Percentiles rank a stretch among this genome's conserved stretches.
phyloP scores from a whole-genome alignment of 768 basidiomycete species.

The Pleurotus pulmonarius region DNA sequence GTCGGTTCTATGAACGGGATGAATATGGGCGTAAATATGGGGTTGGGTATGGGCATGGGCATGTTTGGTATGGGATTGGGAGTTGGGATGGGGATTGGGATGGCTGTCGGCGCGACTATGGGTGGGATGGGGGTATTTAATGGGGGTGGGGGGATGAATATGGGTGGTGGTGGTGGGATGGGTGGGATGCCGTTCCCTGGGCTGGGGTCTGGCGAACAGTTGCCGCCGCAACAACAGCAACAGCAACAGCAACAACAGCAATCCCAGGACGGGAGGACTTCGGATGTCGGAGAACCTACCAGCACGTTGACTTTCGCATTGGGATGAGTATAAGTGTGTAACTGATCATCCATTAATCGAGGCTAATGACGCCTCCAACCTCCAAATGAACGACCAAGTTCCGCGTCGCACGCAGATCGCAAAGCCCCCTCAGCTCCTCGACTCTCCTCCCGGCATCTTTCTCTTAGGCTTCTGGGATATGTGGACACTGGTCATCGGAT shows the following conservation, averaged over 20 bases:
- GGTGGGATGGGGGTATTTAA: background rate
- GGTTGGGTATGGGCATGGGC: conserved; percentile 2
- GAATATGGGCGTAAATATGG: conserved; percentile 1
- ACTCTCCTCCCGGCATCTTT: too few species aligned
- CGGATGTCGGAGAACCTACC: background rate
- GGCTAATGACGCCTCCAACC: too few species aligned
- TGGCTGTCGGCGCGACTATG: background rate
- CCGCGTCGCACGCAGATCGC: too few species aligned
- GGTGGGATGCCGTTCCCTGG: background rate
- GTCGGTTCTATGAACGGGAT: background rate
- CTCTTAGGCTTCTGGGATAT: too few species aligned
- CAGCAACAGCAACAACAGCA: conserved; percentile 1
- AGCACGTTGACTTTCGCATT: conserved; percentile 3
- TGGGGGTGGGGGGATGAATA: background rate
- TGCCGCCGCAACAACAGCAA: background rate
- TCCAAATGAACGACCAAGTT: too few species aligned
- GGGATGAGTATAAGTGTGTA: background rate
- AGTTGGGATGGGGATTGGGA: conserved; percentile 4
- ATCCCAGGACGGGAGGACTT: background rate
- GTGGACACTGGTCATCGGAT: too few species aligned
- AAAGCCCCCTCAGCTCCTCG: too few species aligned
- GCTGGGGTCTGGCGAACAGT: background rate
- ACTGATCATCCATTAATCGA: too few species aligned
- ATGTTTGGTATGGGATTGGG: conserved; percentile 7
- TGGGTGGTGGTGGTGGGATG: background rate